Evolutionary conservation across 257 asterid genomes (phyloP).

Genomic region (Scutellaria galericulata): DNA sequence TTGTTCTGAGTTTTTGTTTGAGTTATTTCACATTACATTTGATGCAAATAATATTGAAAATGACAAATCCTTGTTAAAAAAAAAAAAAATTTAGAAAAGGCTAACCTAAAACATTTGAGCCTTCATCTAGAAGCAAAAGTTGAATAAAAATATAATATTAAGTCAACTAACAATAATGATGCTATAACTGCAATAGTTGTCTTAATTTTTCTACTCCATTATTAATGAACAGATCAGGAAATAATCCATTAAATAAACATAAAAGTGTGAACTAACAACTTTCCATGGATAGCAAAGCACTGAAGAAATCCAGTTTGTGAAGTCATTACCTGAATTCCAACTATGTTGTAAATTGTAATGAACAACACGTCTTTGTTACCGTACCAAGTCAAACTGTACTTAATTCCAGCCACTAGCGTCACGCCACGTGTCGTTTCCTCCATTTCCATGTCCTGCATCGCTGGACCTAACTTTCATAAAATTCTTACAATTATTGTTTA

Average conservation of each 20-base stretch:
- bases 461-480: slow-evolving; percentile 33
- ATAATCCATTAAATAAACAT: background rate
- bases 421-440: slow-evolving; percentile 38
- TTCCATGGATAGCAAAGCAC: slow-evolving; percentile 25
- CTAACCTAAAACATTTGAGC: too few relatives aligned
- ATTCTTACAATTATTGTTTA: background rate
- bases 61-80: too few relatives aligned
- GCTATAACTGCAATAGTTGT: slow-evolving; percentile 15
- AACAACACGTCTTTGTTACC: background rate
- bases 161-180: slow-evolving; percentile 30
- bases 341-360: background rate
- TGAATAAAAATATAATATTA: too few relatives aligned
- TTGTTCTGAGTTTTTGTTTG: too few relatives aligned
- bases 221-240: slow-evolving; percentile 2
- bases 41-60: too few relatives aligned
- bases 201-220: background rate
- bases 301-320: slow-evolving; percentile 5
- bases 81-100: too few relatives aligned
- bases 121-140: too few relatives aligned
- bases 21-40: too few relatives aligned
- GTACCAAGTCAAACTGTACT: slow-evolving; percentile 25
- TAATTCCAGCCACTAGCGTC: slow-evolving; percentile 33
- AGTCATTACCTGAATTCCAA: slow-evolving; percentile 3
- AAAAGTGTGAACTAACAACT: background rate
- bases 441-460: slow-evolving; percentile 15